These are phyloP conservation scores for Lolium perenne DNA, from an alignment of 176 grass and related monocot genomes.

Conservation along the genomic window DNA sequence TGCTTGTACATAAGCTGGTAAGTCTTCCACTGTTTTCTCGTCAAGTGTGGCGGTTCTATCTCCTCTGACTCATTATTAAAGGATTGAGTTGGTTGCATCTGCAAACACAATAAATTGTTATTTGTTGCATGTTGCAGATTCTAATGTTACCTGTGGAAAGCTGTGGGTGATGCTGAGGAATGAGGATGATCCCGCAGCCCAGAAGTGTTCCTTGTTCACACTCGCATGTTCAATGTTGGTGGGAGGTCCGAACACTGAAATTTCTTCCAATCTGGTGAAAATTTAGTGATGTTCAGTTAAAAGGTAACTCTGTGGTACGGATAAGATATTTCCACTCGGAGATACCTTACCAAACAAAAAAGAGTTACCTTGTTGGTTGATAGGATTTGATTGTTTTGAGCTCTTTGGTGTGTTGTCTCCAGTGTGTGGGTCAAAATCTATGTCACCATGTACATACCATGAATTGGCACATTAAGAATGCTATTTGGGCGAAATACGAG, in stretches of 20 bases:
- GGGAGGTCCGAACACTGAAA: not conserved
- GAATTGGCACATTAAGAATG: not conserved
- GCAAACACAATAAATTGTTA: not conserved
- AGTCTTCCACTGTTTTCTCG: not conserved
- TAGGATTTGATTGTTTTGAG: slow-evolving; percentile 6
- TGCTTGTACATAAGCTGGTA: slow-evolving; percentile 49
- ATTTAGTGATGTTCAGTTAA: not conserved
- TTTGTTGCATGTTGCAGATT: slow-evolving; percentile 20
- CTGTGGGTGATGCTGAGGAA: slow-evolving; percentile 13
- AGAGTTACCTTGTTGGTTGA: not conserved
- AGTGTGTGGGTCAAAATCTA: not conserved
- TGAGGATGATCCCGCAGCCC: slow-evolving; percentile 3
- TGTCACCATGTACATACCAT: not conserved
- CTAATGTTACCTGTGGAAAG: slow-evolving; percentile 8
- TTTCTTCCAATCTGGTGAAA: slow-evolving; percentile 1
- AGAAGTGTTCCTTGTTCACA: not conserved
- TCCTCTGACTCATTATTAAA: not conserved
- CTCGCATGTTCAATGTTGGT: not conserved
- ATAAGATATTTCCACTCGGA: not conserved
- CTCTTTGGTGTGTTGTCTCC: not conserved
- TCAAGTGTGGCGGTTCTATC: not conserved
- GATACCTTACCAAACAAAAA: not conserved
- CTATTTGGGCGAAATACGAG: not conserved
- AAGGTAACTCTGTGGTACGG: not conserved
- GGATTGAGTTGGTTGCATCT: not conserved